Base-by-base conservation (phyloP, 495 filamentous ascomycete genomes). In the Penicillium ochrochloron region DNA sequence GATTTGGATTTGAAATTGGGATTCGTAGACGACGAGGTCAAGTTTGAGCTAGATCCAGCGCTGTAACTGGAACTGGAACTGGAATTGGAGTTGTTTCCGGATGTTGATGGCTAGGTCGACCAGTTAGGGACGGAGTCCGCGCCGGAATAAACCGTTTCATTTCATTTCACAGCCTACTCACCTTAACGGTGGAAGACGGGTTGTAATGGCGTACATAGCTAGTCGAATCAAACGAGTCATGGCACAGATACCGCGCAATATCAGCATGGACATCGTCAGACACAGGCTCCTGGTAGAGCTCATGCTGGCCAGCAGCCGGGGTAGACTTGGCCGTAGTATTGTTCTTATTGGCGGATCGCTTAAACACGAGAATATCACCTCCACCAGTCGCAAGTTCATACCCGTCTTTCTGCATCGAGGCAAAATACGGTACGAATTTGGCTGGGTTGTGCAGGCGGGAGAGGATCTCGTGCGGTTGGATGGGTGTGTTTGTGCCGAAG, bases 301-400 rank as follows among this genome's bases (percentile, higher is more conserved):
- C 31, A 1, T 33, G 55, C 35, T 41, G 61, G 15, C 66, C 58
- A 12, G 66, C 61, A n/a, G 69, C 37, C 2, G 60, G n/a, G 19
- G 56, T 57, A 31, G 65, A 29, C 9, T 17, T 60, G 10, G 41
- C 7, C 2, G 25, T 27, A 27, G 25, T 27, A 44, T 62, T 35
- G 25, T 27, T 10, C 23, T 48, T 58, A 11, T 76, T 76, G 15
- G 78, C 72, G 14, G 83, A 74, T 68, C 91, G 89, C 61, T 85
- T 85, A 68, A 94, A 92, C 0, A 95, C 85, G 19, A 94, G 81
- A 9, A 94, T 81, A 69, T 94, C 85, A 6, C 83, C 85, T 60
- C 84, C 82, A 8, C 89, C 90, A 5, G 88, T 88, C 11, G 89
- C 85, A 60, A 94, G 90, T 57, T 91, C 89, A 65, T 89, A 94